Base-by-base conservation (phyloP, 495 filamentous ascomycete species). In the Lophiostoma macrostomum region DNA sequence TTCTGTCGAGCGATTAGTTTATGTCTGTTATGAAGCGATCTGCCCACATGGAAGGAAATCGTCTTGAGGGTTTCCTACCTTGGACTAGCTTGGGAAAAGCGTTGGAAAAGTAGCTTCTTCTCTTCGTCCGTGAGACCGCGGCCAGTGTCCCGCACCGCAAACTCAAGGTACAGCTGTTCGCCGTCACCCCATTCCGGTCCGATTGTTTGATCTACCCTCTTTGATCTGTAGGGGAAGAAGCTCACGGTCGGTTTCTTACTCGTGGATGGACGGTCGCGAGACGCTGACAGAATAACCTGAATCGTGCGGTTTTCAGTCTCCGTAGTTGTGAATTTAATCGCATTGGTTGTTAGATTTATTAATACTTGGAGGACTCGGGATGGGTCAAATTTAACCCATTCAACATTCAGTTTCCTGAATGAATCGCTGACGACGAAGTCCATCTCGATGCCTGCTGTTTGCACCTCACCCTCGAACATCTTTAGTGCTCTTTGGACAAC, bases 61-160 rank as follows among this genome's bases (percentile, higher is more conserved):
- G n/a, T n/a, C n/a, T n/a, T n/a, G n/a, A n/a, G n/a, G n/a, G n/a
- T n/a, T n/a, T n/a, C n/a, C n/a, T n/a, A n/a, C 32, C 83, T 76
- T 2, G 87, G 87, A 19, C 78, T 84, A 0, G 86, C 84, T 69
- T 93, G 88, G 3, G 84, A 86, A 69, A 94, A 94, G 11, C 88
- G 77, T 44, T 85, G 80, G 65, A 95, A 95, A 0, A 95, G 73
- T 6, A 83, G 72, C 49, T 84, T 83, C 65, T 82, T 87, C 60
- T 88, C 84, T 44, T 86, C 77, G 18, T 83, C 79, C 50, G 74
- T 85, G 22, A 95, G 74, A 0, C 89, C 88, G 10, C 86, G 79
- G 0, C 89, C 89, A 0, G 86, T 88, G 60, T 95, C 89, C 48
- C 80, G 76, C 35, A 95, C 85, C 14, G 82, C 77, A 37, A 90